Conservation (phyloP, 2,329 filamentous ascomycete species). For the Paramyrothecium roridum region DNA sequence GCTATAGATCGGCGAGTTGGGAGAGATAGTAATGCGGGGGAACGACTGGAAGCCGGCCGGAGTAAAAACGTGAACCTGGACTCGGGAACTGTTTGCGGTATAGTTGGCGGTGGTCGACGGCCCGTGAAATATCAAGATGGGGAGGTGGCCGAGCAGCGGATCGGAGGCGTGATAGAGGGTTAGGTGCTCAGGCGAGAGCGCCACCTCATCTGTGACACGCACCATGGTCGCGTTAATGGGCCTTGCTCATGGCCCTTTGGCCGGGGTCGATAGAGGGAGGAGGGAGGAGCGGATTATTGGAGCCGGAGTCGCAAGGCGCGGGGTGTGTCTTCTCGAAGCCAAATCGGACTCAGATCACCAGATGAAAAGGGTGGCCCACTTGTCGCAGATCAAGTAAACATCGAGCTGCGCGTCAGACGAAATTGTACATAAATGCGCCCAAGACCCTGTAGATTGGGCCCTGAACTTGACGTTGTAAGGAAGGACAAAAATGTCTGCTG, state of each 20-base stretch:
- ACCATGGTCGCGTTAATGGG: conserved; percentile 62
- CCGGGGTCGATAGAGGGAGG: too few species aligned
- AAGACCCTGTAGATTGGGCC: not conserved
- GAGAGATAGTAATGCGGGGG: conserved; percentile 86
- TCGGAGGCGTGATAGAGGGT: conserved; percentile 88
- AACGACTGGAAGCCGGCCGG: conserved; percentile 88
- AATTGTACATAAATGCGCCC: not conserved
- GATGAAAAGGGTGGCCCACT: not conserved
- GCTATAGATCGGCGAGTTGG: conserved; percentile 85
- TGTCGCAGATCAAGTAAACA: not conserved
- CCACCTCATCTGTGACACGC: conserved; percentile 73
- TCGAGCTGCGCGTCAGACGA: not conserved
- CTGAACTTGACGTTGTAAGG: not conserved
- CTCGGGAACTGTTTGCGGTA: conserved; percentile 83
- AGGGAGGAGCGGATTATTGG: too few species aligned
- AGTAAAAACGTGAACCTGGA: conserved; percentile 90
- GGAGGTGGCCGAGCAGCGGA: conserved; percentile 73
- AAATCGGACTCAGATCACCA: not conserved
- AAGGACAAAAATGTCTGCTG: not conserved
- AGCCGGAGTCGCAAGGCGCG: too few species aligned
- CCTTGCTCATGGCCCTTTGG: not conserved
- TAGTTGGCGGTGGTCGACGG: conserved; percentile 86
- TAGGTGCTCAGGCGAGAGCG: conserved; percentile 76
- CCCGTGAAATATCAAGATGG: conserved; percentile 88
- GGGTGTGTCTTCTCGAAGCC: not conserved